Conservation (phyloP, 2,329 filamentous ascomycete species). For the Cytospora piceicola region DNA sequence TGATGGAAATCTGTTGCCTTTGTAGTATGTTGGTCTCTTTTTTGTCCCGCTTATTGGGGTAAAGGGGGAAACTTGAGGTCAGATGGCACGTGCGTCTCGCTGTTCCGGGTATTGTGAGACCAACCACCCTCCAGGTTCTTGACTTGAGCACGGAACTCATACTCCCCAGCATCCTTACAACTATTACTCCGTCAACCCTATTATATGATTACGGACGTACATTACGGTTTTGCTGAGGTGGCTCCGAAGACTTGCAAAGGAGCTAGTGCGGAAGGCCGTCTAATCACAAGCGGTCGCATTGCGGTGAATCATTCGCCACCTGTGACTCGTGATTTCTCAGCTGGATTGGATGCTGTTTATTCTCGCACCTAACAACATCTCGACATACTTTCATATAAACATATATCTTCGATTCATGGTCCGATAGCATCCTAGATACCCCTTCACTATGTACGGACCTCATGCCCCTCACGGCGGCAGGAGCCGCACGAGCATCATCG, state of each 20-base stretch:
- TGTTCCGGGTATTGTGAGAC: neutral
- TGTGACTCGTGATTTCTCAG: neutral
- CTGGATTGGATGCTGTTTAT: neutral
- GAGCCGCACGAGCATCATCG: constrained; percentile 21
- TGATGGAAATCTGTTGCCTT: too few relatives aligned
- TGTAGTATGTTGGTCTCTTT: too few relatives aligned
- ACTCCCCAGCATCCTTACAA: neutral
- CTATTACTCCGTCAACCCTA: neutral
- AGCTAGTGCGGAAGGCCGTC: neutral
- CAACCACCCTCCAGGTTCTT: neutral
- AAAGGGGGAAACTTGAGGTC: neutral
- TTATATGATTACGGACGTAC: too few relatives aligned
- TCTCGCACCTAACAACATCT: neutral
- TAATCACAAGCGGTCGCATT: neutral
- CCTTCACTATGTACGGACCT: constrained; percentile 17
- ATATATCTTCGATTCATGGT: neutral
- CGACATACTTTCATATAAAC: neutral
- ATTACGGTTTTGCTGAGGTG: neutral
- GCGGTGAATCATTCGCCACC: neutral
- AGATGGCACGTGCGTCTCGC: neutral
- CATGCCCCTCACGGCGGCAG: constrained; percentile 11
- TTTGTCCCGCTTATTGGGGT: too few relatives aligned
- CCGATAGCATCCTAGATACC: neutral
- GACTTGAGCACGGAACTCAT: neutral
- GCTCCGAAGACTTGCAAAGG: neutral